Conservation (phyloP, 768 basidiomycete genomes). For the Boletus subcaerulescens region DNA sequence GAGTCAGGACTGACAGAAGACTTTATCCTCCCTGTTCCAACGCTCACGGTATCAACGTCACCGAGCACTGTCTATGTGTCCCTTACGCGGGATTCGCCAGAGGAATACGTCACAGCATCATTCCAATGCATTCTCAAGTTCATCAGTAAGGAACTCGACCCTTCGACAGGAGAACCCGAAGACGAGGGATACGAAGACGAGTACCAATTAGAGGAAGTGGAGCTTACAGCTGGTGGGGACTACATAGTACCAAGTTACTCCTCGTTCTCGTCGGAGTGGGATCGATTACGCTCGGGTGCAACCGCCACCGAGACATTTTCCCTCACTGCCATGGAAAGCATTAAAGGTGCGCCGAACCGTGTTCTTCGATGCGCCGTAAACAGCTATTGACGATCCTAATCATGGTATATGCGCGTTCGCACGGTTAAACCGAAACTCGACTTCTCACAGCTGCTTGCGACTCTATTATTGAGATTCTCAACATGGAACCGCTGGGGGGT, state of each 20-base stretch:
- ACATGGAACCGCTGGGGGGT: conserved; percentile 96
- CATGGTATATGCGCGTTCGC: conserved; percentile 13
- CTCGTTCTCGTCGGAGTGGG: conserved; percentile 94
- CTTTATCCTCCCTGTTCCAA: conserved; percentile 84
- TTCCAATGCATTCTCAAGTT: conserved; percentile 94
- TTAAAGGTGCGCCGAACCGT: conserved; percentile 69
- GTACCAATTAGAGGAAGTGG: conserved; percentile 95
- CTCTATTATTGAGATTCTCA: conserved; percentile 92
- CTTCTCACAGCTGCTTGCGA: conserved; percentile 79
- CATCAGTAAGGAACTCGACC: conserved; percentile 96
- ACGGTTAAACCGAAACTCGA: neutral
- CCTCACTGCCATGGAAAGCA: conserved; percentile 85
- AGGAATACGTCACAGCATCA: conserved; percentile 74
- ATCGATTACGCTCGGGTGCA: conserved; percentile 75
- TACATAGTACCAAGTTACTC: conserved; percentile 95
- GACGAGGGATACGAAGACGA: conserved; percentile 99
- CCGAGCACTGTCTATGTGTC: conserved; percentile 92
- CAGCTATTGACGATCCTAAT: conserved; percentile 19
- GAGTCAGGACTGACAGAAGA: conserved; percentile 83
- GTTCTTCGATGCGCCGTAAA: conserved; percentile 5
- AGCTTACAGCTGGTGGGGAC: conserved; percentile 87
- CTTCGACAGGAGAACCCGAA: conserved; percentile 91
- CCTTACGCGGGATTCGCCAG: conserved; percentile 80
- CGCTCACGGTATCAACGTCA: conserved; percentile 64
- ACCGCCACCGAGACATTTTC: conserved; percentile 91